Conservation (phyloP, 2,329 filamentous ascomycete genomes). For the Talaromyces sp. region DNA sequence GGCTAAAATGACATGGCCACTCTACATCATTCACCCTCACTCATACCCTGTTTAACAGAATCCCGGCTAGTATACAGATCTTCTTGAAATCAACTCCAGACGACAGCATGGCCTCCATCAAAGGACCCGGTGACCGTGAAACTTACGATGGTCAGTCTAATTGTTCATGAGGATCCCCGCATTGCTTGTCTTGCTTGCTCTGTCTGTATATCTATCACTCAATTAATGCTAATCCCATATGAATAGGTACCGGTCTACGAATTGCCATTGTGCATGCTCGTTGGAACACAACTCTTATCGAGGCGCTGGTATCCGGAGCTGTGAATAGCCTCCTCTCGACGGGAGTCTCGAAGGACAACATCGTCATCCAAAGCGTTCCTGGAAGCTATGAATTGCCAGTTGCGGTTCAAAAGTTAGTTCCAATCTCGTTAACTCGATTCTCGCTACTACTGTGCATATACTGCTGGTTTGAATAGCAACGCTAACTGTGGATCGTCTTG, state of each 20-base stretch:
- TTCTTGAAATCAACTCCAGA: neutral
- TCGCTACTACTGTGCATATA: neutral
- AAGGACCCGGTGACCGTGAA: slow-evolving; percentile 58
- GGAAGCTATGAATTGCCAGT: slow-evolving; percentile 93
- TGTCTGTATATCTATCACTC: neutral
- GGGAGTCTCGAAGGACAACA: slow-evolving; percentile 82
- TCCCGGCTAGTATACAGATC: neutral
- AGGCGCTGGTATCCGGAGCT: slow-evolving; percentile 73
- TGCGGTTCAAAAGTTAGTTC: slow-evolving; percentile 68
- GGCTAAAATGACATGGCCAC: neutral
- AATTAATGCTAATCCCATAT: neutral
- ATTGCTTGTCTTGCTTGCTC: neutral
- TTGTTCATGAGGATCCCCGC: neutral
- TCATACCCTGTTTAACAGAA: neutral
- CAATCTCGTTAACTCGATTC: neutral
- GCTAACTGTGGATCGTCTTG: neutral
- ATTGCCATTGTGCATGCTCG: slow-evolving; percentile 93
- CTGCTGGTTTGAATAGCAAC: too few species aligned
- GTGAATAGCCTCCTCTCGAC: slow-evolving; percentile 70
- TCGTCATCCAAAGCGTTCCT: slow-evolving; percentile 82
- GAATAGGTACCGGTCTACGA: slow-evolving; percentile 63
- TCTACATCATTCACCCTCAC: neutral
- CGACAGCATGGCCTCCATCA: slow-evolving; percentile 50
- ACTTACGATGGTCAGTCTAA: slow-evolving; percentile 51
- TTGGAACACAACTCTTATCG: slow-evolving; percentile 89